Conservation (phyloP, 129 eudicot species). For the Oenanthe sinensis region DNA sequence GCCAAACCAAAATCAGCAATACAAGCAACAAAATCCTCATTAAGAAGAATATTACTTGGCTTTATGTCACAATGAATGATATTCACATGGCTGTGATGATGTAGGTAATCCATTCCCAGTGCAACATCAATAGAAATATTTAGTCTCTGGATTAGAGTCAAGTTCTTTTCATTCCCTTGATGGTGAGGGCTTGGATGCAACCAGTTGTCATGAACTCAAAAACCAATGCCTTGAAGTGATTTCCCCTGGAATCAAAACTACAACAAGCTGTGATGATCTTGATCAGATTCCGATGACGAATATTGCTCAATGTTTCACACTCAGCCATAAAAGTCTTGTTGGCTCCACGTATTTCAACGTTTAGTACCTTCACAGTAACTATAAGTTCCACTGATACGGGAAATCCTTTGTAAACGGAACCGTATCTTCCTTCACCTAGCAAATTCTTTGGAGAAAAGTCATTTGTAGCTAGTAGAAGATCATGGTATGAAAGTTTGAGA, state of each 20-base stretch:
- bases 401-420: slow-evolving; percentile 1
- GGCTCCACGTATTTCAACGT: not conserved
- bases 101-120: slow-evolving; percentile 25
- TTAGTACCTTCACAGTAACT: slow-evolving; percentile 10
- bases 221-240: slow-evolving; percentile 8
- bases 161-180: too few species aligned
- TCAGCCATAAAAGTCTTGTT: slow-evolving; percentile 9
- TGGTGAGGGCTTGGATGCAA: not conserved
- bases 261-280: slow-evolving; percentile 8
- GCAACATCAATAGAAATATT: slow-evolving; percentile 19
- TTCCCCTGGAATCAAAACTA: not conserved
- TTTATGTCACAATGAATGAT: slow-evolving; percentile 11
- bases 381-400: not conserved
- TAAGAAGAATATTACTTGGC: slow-evolving; percentile 23
- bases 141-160: slow-evolving; percentile 6
- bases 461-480: slow-evolving; percentile 1
- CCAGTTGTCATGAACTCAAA: slow-evolving; percentile 13
- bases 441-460: not conserved
- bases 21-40: slow-evolving; percentile 15
- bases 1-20: slow-evolving; percentile 23
- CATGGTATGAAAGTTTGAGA: slow-evolving; percentile 7
- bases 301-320: slow-evolving; percentile 7
- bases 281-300: slow-evolving; percentile 9
- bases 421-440: slow-evolving; percentile 2
- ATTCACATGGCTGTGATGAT: slow-evolving; percentile 5